These are phyloP conservation scores for Astrephomene gubernaculifera DNA, from an alignment of 139 green algal genomes.

Conservation along the genomic window DNA sequence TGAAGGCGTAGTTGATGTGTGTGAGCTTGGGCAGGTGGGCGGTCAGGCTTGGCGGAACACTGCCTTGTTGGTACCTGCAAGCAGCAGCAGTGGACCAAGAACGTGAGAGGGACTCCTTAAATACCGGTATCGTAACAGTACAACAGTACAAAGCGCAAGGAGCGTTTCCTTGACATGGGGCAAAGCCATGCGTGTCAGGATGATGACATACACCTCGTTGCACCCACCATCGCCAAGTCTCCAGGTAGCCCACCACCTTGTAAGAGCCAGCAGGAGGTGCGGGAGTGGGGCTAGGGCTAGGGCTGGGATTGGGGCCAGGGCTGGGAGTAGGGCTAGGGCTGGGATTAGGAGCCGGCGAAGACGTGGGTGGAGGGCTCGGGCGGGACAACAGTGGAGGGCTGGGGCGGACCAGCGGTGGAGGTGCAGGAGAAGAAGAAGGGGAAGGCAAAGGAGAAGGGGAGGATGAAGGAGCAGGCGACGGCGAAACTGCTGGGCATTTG, in stretches of 20 bases:
- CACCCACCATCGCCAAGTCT: slow-evolving; percentile 17
- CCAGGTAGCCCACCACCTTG: slow-evolving; percentile 12
- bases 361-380: neutral
- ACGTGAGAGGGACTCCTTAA: too few species aligned
- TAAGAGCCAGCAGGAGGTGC: neutral
- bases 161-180: too few species aligned
- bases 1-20: slow-evolving; percentile 33
- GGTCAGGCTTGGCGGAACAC: neutral
- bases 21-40: neutral
- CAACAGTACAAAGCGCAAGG: too few species aligned
- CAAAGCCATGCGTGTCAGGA: neutral
- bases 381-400: too few species aligned
- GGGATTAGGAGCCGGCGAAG: neutral
- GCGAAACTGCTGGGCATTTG: neutral
- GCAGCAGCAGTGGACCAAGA: neutral
- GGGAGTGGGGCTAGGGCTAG: neutral
- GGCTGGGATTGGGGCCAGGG: neutral
- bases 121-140: too few species aligned
- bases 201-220: neutral
- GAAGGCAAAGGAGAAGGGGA: neutral
- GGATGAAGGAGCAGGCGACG: neutral
- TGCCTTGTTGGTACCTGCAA: neutral
- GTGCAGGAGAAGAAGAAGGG: neutral
- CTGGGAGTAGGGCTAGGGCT: neutral
- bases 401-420: too few species aligned